phyloP scores from a whole-genome alignment of 2,329 filamentous ascomycete genomes.

The Cladosporium sp. region DNA sequence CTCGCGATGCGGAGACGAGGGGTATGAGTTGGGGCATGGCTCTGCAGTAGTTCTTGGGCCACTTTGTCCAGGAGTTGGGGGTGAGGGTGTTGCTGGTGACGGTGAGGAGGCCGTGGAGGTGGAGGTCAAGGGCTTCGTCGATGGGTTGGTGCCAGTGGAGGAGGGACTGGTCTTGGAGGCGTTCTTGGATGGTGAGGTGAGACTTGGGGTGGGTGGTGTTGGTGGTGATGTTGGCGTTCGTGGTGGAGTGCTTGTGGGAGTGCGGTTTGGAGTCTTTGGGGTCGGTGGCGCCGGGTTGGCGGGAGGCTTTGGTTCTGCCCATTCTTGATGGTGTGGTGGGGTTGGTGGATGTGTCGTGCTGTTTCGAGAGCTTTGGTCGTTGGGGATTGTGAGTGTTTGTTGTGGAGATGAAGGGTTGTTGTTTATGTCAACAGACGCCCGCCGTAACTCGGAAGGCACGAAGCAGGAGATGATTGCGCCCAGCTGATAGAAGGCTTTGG shows the following conservation, averaged over 20 bases:
- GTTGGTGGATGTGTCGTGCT: no score
- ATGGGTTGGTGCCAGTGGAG: conserved; percentile 2
- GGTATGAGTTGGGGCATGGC: not conserved
- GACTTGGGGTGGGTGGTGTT: not conserved
- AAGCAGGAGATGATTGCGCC: not conserved
- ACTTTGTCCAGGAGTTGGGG: not conserved
- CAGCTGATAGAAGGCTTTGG: not conserved
- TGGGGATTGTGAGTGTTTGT: not conserved
- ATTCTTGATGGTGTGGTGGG: not conserved
- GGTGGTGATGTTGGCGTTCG: not conserved
- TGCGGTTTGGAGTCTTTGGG: not conserved
- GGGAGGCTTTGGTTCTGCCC: not conserved
- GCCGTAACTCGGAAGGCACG: not conserved
- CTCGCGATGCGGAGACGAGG: not conserved
- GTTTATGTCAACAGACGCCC: not conserved
- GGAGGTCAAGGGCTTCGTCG: not conserved
- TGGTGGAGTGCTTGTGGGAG: not conserved
- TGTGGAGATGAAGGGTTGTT: not conserved
- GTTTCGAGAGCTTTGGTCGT: no score
- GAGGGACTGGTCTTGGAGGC: not conserved
- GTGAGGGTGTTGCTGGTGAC: not conserved
- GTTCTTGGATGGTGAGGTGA: not conserved
- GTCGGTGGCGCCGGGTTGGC: not conserved
- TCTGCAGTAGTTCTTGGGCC: not conserved
- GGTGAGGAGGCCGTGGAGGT: conserved; percentile 2